These are phyloP conservation scores for Lycium barbarum DNA, from an alignment of 257 asterid species.

Conservation along the genomic window DNA sequence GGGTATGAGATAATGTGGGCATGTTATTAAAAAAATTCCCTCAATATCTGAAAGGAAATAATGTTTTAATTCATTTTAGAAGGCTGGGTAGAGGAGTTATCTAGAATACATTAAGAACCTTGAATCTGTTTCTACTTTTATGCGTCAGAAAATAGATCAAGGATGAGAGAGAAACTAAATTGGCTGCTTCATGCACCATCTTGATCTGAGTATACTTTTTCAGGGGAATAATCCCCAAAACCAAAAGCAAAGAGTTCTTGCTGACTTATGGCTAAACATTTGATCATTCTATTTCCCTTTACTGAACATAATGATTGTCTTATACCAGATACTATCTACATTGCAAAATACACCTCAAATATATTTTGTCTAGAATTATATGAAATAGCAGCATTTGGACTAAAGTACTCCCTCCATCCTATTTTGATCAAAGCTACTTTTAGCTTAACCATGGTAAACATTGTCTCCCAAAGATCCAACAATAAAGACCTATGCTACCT, in stretches of 20 bases:
- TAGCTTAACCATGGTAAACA: not conserved
- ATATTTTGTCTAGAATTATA: not conserved
- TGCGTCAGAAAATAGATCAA: not conserved
- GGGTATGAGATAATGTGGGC: not conserved
- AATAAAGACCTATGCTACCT: not conserved
- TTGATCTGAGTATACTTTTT: not conserved
- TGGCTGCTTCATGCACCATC: not conserved
- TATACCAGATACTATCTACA: not conserved
- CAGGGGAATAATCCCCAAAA: not conserved
- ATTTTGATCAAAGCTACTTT: not conserved
- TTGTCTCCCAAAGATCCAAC: not conserved
- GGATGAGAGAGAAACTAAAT: not conserved
- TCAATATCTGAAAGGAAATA: not conserved
- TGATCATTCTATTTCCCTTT: not conserved
- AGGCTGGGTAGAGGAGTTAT: not conserved
- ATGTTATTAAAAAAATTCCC: not conserved
- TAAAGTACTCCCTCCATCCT: not conserved
- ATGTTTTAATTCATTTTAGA: slow-evolving; percentile 2
- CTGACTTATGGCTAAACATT: not conserved
- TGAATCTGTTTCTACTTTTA: not conserved
- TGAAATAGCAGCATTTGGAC: not conserved
- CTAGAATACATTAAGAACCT: not conserved
- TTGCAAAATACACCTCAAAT: not conserved
- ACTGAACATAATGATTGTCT: not conserved
- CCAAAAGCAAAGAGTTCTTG: not conserved